phyloP scores from a whole-genome alignment of 306 rosid species.

The Fragaria vesca region DNA sequence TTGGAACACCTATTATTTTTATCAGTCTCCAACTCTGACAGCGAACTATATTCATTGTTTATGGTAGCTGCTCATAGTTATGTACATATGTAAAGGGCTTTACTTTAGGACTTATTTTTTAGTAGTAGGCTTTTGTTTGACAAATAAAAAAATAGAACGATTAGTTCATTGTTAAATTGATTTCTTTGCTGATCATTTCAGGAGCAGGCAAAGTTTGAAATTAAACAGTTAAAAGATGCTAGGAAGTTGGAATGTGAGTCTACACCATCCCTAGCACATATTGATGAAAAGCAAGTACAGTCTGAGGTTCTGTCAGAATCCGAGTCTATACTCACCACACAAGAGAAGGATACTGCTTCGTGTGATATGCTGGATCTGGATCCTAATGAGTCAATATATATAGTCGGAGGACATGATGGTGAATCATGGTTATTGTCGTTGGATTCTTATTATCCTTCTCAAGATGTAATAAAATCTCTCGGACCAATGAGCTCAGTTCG shows the following conservation, averaged over 20 bases:
- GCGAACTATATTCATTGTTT: neutral
- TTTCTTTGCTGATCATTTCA: constrained; percentile 26
- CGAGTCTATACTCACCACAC: constrained; percentile 25
- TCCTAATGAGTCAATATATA: constrained; percentile 53
- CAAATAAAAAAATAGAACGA: neutral
- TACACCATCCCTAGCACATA: constrained; percentile 23
- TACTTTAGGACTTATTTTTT: neutral
- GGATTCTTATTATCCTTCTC: constrained; percentile 56
- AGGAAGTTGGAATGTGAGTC: constrained; percentile 31
- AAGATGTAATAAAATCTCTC: constrained; percentile 41
- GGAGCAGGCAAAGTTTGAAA: constrained; percentile 48
- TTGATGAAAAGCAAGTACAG: constrained; percentile 34
- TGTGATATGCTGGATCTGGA: constrained; percentile 41
- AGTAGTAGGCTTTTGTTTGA: neutral
- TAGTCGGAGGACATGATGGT: constrained; percentile 75
- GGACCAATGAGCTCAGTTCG: constrained; percentile 42
- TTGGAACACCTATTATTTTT: neutral
- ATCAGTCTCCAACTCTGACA: neutral
- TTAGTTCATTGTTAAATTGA: constrained; percentile 12
- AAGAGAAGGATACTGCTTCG: constrained; percentile 23
- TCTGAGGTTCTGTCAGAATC: constrained; percentile 47
- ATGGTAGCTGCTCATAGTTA: neutral
- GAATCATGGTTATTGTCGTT: constrained; percentile 47
- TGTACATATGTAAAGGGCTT: neutral
- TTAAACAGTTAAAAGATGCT: constrained; percentile 45